A percentile compares a stretch with the other conserved stretches of the same genome.
Conservation (phyloP, 768 basidiomycete species). For the Mycena latifolia region DNA sequence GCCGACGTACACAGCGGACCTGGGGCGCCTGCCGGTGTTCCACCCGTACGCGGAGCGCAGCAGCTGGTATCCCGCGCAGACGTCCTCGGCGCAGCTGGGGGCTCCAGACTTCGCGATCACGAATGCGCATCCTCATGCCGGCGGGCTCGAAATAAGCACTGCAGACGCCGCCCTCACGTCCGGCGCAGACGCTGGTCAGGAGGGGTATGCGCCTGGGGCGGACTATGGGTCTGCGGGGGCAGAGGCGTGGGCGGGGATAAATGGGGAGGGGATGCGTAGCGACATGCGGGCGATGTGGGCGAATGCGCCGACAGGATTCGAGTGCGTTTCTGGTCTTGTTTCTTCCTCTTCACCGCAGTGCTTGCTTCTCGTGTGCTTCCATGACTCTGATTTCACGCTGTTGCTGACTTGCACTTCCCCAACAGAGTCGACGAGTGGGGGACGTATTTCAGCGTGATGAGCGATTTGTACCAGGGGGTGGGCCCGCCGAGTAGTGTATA, state of each 20-base stretch:
- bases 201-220: no score
- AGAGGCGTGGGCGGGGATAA: no score
- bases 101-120: slow-evolving; percentile 15
- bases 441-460: slow-evolving; percentile 22
- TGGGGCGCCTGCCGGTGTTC: slow-evolving; percentile 9
- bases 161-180: no score
- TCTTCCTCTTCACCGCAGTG: not conserved
- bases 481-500: not conserved
- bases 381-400: no score
- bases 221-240: no score
- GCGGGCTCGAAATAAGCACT: no score
- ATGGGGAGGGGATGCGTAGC: not conserved
- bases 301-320: slow-evolving; percentile 18
- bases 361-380: no score
- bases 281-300: not conserved
- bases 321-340: slow-evolving; percentile 13
- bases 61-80: slow-evolving; percentile 17
- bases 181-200: no score
- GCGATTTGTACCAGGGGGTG: slow-evolving; percentile 11
- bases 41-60: not conserved
- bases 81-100: slow-evolving; percentile 11
- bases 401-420: not conserved
- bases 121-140: no score
- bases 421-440: slow-evolving; percentile 10
- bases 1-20: slow-evolving; percentile 25